These are phyloP conservation scores for Colletotrichum gloeosporioides DNA, from an alignment of 2,329 filamentous ascomycete species.

Conservation along the genomic window DNA sequence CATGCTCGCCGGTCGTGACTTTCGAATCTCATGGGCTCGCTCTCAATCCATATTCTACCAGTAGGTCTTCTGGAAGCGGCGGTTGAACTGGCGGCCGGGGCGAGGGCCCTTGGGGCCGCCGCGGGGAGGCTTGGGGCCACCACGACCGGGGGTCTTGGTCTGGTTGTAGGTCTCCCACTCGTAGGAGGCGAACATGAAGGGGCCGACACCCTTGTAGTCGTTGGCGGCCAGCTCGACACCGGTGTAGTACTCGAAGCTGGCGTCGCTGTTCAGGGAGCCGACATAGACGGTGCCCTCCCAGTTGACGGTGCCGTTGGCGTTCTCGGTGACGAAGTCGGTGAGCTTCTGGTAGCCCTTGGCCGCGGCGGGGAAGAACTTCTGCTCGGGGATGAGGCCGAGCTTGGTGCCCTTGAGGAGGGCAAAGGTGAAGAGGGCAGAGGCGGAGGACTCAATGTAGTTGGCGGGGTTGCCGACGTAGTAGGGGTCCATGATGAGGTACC, in stretches of 20 bases:
- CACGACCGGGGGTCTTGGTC: neutral
- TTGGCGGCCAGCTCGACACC: slow-evolving; percentile 10
- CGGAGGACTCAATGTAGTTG: slow-evolving; percentile 67
- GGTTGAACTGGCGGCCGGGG: slow-evolving; percentile 10
- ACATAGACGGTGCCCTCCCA: slow-evolving; percentile 59
- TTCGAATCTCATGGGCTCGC: neutral
- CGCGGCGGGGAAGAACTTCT: slow-evolving; percentile 41
- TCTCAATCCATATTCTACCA: neutral
- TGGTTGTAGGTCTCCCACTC: slow-evolving; percentile 25
- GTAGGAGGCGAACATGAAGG: slow-evolving; percentile 25
- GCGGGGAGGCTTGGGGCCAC: neutral
- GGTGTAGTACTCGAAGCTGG: slow-evolving; percentile 46
- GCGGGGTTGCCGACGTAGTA: slow-evolving; percentile 50
- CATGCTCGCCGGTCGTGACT: neutral
- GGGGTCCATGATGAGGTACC: slow-evolving; percentile 63
- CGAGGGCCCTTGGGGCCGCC: neutral
- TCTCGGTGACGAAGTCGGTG: slow-evolving; percentile 49
- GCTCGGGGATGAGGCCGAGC: slow-evolving; percentile 37
- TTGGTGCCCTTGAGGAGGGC: slow-evolving; percentile 42
- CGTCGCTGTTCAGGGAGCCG: slow-evolving; percentile 54
- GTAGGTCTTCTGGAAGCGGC: slow-evolving; percentile 2
- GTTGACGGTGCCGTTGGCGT: slow-evolving; percentile 52
- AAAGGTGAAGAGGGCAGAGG: slow-evolving; percentile 63
- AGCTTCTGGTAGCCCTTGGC: slow-evolving; percentile 40
- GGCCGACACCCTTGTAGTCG: slow-evolving; percentile 25